A percentile compares a stretch with the other conserved stretches of the same genome.
These are phyloP conservation scores for Botrytis hyacinthi DNA, from an alignment of 2,329 filamentous ascomycete species.

Conservation along the genomic window DNA sequence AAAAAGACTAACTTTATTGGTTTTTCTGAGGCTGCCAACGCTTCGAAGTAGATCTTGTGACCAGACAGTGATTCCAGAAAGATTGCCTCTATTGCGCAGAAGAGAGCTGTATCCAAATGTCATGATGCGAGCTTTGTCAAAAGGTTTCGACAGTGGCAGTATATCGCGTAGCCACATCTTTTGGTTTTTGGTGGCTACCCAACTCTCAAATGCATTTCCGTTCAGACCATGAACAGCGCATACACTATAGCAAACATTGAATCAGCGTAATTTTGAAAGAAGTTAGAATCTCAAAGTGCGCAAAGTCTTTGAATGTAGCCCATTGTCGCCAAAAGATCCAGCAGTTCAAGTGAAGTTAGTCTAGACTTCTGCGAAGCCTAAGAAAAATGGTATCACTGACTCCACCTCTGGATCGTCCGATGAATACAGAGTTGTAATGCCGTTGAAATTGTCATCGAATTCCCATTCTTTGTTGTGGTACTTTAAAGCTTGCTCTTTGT, in stretches of 20 bases:
- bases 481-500: neutral
- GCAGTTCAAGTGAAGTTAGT: neutral
- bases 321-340: neutral
- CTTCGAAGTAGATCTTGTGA: constrained; percentile 3
- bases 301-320: neutral
- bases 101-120: neutral
- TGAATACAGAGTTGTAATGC: neutral
- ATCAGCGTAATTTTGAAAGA: neutral
- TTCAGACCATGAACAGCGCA: neutral
- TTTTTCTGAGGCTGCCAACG: neutral
- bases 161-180: neutral
- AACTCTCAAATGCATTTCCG: constrained; percentile 1
- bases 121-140: constrained; percentile 4
- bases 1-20: neutral
- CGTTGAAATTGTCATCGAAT: neutral
- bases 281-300: neutral
- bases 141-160: neutral
- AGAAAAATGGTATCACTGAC: neutral
- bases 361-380: neutral
- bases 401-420: neutral
- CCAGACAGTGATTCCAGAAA: neutral
- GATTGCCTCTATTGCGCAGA: neutral
- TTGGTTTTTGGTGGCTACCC: neutral
- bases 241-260: neutral
- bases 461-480: neutral